Base-by-base conservation (phyloP, 306 rosid species). In the Gynostemma pentaphyllum region DNA sequence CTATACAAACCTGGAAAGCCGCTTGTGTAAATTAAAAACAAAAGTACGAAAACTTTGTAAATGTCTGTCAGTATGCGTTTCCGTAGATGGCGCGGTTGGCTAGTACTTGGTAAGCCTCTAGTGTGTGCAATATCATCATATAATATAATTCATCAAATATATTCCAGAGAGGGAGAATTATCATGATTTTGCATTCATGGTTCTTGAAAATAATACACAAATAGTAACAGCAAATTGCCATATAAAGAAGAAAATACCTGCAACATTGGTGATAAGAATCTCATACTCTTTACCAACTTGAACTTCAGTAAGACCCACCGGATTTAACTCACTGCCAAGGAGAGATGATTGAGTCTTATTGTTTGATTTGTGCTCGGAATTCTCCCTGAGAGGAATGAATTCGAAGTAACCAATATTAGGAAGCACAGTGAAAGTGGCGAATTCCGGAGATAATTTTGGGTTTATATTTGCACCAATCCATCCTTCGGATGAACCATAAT, bases 401-500 rank as follows among this genome's bases (percentile, higher is more conserved):
- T 91, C 98, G 44, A 83, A 91, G 74, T 77, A 91, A 24, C 90
- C 95, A 63, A 91, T 80, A 59, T 91, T 82, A 19, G 98, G 98
- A 70, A 88, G 86, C 23, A 91, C 89, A 9, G 79, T 77, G 68
- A 69, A 91, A 23, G 88, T 76, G 29, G 95, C 84, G 68, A 60
- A 60, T 52, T 91, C 95, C 23, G 81, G 87, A 29, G 95, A 78
- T 19, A 79, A 22, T 50, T 45, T 67, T 40, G 96, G 96, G 54
- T 83, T 83, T 23, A 88, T 79, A 66, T 88, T 87, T 27, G 92
- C 81, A 23, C 82, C 98, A 21, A 91, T 67, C 98, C 96, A 88
- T 28, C 98, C 98, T 75, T 91, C 98, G 53, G 96, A 91, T 36
- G 98, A 46, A 7, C 98, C 98, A 74, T 91, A 91, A 39, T 91